phyloP scores from a whole-genome alignment of 2,329 filamentous ascomycete species.

The Clarireedia homoeocarpa region DNA sequence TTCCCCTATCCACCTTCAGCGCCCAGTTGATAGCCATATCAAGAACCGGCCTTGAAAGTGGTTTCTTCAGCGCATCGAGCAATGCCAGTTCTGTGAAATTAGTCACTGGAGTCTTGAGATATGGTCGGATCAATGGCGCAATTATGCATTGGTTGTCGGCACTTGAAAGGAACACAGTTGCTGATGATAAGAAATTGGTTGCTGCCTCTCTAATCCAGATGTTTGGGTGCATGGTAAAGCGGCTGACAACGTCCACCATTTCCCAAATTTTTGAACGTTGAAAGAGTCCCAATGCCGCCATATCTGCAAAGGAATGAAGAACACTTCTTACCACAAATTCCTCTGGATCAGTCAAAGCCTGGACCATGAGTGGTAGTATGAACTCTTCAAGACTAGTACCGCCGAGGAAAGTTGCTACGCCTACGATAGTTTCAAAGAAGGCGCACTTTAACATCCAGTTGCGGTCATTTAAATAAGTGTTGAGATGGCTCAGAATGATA shows the following conservation, averaged over 20 bases:
- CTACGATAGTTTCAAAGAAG: conserved; percentile 92
- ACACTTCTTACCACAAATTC: conserved; percentile 91
- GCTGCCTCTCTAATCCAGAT: conserved; percentile 91
- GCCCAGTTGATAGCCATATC: conserved; percentile 87
- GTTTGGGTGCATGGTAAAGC: conserved; percentile 91
- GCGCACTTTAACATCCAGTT: conserved; percentile 97
- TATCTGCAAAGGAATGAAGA: conserved; percentile 76
- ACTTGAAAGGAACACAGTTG: conserved; percentile 65
- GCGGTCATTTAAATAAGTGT: conserved; percentile 92
- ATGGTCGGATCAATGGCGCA: conserved; percentile 71
- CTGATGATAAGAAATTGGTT: conserved; percentile 71
- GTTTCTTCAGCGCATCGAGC: conserved; percentile 75
- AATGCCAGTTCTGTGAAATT: conserved; percentile 65
- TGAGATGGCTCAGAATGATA: conserved; percentile 90
- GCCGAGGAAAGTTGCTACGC: conserved; percentile 84
- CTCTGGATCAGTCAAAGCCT: conserved; percentile 86
- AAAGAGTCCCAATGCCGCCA: conserved; percentile 81
- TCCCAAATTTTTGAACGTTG: conserved; percentile 83
- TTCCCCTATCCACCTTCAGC: conserved; percentile 65
- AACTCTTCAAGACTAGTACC: conserved; percentile 88
- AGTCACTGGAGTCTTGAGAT: conserved; percentile 65
- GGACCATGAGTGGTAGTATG: conserved; percentile 90
- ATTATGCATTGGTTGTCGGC: conserved; percentile 82
- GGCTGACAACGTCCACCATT: conserved; percentile 70
- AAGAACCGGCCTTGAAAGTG: conserved; percentile 70